phyloP scores from a whole-genome alignment of 345 rosid species.

The Boechera stricta region DNA sequence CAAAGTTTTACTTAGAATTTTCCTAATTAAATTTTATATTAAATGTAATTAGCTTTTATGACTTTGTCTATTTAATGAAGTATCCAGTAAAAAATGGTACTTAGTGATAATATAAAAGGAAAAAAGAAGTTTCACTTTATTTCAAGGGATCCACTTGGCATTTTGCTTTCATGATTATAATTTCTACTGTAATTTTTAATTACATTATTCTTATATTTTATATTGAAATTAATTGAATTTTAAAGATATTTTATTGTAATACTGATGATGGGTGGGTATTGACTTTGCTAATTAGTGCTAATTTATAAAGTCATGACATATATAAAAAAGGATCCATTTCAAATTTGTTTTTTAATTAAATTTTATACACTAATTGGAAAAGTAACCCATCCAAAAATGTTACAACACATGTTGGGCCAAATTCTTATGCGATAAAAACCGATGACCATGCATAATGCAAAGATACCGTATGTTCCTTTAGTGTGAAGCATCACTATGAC shows the following conservation, averaged over 20 bases:
- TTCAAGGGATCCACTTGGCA: background rate
- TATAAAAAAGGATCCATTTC: background rate
- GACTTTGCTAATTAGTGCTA: background rate
- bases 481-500: conserved; percentile 40
- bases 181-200: background rate
- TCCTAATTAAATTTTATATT: background rate
- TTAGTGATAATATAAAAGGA: background rate
- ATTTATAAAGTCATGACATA: background rate
- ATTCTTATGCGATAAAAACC: conserved; percentile 15
- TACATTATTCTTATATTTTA: background rate
- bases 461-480: conserved; percentile 30
- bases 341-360: background rate
- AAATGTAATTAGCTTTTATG: background rate
- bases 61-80: background rate
- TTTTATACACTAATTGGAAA: background rate
- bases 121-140: conserved; percentile 3
- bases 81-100: background rate
- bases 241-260: background rate
- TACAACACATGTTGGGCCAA: background rate
- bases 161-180: background rate
- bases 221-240: background rate
- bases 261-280: background rate
- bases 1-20: background rate
- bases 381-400: background rate
- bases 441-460: conserved; percentile 27